A percentile compares a stretch with the other conserved stretches of the same genome.
These are phyloP conservation scores for Sclerotinia trifoliorum DNA, from an alignment of 2,329 filamentous ascomycete species.

Conservation along the genomic window DNA sequence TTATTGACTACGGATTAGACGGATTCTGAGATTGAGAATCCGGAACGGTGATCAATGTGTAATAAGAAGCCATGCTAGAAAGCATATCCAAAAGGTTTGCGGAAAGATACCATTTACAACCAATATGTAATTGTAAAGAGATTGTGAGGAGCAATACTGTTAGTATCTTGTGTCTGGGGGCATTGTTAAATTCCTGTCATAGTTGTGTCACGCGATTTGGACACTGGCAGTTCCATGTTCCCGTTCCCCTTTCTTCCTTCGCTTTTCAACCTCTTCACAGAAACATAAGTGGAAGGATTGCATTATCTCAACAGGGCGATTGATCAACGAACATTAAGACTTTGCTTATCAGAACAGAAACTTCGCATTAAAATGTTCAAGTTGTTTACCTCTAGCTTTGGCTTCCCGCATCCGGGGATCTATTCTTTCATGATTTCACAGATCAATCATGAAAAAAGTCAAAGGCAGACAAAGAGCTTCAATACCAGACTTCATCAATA, in stretches of 20 bases:
- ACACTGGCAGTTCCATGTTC: not conserved
- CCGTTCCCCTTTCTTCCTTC: not conserved
- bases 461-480: constrained; percentile 7
- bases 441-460: not conserved
- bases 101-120: no score
- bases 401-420: constrained; percentile 4
- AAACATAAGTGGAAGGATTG: not conserved
- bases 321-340: not conserved
- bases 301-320: no score
- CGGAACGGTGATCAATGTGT: not conserved
- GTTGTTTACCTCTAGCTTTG: not conserved
- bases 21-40: not conserved
- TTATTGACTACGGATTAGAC: not conserved
- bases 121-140: no score
- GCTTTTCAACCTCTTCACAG: not conserved
- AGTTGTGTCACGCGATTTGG: not conserved
- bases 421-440: constrained; percentile 1
- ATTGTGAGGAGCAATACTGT: no score
- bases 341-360: not conserved
- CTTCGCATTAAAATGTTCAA: not conserved
- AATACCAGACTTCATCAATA: not conserved
- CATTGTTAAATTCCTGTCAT: not conserved
- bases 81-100: no score
- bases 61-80: no score
- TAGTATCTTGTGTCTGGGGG: no score